Percentiles rank a stretch among this genome's conserved stretches.
Evolutionary conservation across 352 stramenopile genomes (phyloP).

Genomic region (Pythium aphanidermatum): DNA sequence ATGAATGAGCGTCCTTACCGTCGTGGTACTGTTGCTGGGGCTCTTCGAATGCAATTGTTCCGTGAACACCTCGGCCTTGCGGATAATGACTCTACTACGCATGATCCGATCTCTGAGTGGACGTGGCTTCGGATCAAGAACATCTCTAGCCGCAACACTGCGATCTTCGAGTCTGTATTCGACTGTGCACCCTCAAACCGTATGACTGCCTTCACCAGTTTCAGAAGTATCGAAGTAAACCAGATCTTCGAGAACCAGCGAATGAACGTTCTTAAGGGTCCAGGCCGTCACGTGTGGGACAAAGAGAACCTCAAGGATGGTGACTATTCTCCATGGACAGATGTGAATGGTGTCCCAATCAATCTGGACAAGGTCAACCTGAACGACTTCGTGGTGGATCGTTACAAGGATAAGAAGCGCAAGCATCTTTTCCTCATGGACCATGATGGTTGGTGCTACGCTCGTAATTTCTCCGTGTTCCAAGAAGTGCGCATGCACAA

Average conservation of each 20-base stretch:
- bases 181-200: conserved; percentile 77
- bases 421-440: conserved; percentile 82
- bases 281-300: conserved; percentile 61
- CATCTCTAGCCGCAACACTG: conserved; percentile 56
- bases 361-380: conserved; percentile 67
- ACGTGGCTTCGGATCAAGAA: conserved; percentile 62
- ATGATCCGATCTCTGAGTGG: conserved; percentile 50
- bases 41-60: conserved; percentile 75
- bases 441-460: conserved; percentile 83
- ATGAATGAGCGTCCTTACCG: conserved; percentile 74
- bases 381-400: conserved; percentile 74
- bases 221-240: conserved; percentile 73
- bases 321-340: conserved; percentile 81
- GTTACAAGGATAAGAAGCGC: conserved; percentile 69
- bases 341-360: conserved; percentile 82
- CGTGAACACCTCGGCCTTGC: conserved; percentile 69
- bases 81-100: conserved; percentile 45
- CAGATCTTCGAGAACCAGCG: conserved; percentile 88
- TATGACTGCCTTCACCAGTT: conserved; percentile 70
- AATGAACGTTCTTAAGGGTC: conserved; percentile 72
- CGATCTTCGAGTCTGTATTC: conserved; percentile 80
- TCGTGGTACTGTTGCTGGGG: conserved; percentile 50
- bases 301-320: conserved; percentile 71
- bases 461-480: conserved; percentile 84
- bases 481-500: conserved; percentile 78